Evolutionary conservation across 208 protist species (phyloP), one percentile per base, ranked within the genome.

Genomic region (Blastocrithidia nonstop): DNA sequence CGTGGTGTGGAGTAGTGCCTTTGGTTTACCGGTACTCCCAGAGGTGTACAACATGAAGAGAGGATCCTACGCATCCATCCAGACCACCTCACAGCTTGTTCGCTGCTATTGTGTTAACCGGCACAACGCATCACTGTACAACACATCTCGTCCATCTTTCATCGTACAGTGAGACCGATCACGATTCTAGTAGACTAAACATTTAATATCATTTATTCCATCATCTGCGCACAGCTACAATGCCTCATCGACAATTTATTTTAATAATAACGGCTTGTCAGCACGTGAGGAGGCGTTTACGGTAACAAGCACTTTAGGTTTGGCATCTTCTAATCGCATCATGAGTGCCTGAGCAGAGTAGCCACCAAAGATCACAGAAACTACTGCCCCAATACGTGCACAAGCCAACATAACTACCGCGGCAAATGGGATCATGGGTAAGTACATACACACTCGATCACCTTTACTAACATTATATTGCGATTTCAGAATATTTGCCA

Each of bases 21-120:
- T 98, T 28, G 96, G 96, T 57, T 85, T 94, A 29, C 97, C 97
- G 1, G 97, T 99, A 33, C 85, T 97, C 46, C 95, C 94, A 50
- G 73, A 93, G 8, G 97, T 99, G 74, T 99, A 99, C 8, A 99
- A 76, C 50, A 98, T 60, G 54, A 98, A 99, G 5, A 98, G 73
- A 11, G 83, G 71, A 61, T 98, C 89, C 68, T 99, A 96, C 2
- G 79, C 66, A 13, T 80, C 84, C 47, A 98, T 66, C 74, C 79
- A 93, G 51, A 90, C 94, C 37, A 82, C 45, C 9, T 66, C 70
- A 61, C 87, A 80, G 21, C 61, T 50, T 40, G 27, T 71, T 27
- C 54, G 36, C 60, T 68, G 41, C 21, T 43, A 35, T 0, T 33
- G 53, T 4, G 59, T 71, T 35, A 71, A 43, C 24, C 48, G 55